A percentile compares a stretch with the other conserved stretches of the same genome.
Conservation (phyloP, 345 rosid genomes). For the Brassica rapa region DNA sequence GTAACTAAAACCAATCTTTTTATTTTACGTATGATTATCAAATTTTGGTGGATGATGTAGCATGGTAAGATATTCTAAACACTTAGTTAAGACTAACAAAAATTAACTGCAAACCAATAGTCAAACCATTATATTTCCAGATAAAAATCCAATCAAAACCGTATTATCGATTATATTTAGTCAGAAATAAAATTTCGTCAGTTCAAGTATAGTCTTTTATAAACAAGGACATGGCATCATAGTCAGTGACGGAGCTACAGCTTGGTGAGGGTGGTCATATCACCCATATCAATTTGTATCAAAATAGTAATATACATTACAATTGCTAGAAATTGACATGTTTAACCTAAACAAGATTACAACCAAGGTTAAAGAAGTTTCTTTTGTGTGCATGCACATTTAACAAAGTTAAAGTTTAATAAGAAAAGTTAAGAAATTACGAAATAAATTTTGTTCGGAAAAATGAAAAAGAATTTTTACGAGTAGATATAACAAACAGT, state of each 20-base stretch:
- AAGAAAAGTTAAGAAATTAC: neutral
- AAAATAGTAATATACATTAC: neutral
- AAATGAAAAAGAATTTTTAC: neutral
- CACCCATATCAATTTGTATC: too few species aligned
- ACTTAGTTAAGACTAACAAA: neutral
- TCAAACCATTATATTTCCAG: neutral
- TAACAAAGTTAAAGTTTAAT: neutral
- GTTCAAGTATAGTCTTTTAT: too few species aligned
- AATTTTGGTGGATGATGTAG: neutral
- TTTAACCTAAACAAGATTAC: neutral
- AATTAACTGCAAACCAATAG: neutral
- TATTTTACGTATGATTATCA: neutral
- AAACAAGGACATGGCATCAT: too few species aligned
- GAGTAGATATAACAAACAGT: neutral
- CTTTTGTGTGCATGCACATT: neutral
- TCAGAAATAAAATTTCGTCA: too few species aligned
- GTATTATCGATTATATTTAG: too few species aligned
- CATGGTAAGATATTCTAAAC: neutral
- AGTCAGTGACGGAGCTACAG: neutral
- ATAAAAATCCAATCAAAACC: too few species aligned
- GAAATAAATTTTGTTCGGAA: neutral
- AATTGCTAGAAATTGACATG: neutral
- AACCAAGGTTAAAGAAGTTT: neutral
- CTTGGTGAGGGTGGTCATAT: too few species aligned
- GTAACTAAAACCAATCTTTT: neutral